Conservation (phyloP, 257 asterid species). For the Linderniella brevidens region DNA sequence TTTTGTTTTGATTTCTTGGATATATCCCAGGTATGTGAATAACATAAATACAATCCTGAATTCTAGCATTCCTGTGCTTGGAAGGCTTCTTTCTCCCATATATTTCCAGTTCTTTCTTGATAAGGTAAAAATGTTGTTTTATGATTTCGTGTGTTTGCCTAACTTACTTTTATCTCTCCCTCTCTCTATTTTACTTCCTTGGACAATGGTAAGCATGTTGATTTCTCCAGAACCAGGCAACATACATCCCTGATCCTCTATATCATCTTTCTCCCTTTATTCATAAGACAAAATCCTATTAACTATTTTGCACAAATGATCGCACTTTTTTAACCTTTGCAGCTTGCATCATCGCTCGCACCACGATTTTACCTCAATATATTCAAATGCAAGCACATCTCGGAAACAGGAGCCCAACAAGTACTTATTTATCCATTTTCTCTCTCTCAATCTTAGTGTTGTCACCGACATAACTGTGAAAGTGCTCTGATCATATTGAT, state of each 20-base stretch:
- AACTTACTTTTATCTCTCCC: too few species aligned
- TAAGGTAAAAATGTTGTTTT: conserved; percentile 34
- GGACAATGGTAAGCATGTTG: too few species aligned
- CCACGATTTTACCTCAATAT: conserved; percentile 88
- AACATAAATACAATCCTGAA: conserved; percentile 63
- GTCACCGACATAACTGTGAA: too few species aligned
- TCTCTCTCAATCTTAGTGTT: too few species aligned
- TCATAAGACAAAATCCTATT: too few species aligned
- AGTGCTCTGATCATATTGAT: too few species aligned
- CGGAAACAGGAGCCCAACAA: conserved; percentile 97
- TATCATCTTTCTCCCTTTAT: too few species aligned
- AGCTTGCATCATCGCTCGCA: conserved; percentile 92
- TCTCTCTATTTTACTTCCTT: too few species aligned
- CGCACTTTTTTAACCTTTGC: conserved; percentile 12
- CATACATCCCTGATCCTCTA: too few species aligned
- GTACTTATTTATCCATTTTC: conserved; percentile 17
- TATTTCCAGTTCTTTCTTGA: conserved; percentile 95
- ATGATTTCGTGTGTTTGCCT: too few species aligned
- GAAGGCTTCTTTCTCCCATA: conserved; percentile 80
- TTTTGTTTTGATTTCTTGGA: conserved; percentile 13
- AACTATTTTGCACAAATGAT: too few species aligned
- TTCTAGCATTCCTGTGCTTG: conserved; percentile 90
- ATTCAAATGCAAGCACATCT: conserved; percentile 94
- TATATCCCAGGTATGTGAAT: conserved; percentile 76
- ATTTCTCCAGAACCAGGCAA: too few species aligned